Percentiles rank a stretch among this genome's conserved stretches.
Evolutionary conservation across 352 stramenopile species (phyloP).

Genomic region (Globisporangium spiculum): DNA sequence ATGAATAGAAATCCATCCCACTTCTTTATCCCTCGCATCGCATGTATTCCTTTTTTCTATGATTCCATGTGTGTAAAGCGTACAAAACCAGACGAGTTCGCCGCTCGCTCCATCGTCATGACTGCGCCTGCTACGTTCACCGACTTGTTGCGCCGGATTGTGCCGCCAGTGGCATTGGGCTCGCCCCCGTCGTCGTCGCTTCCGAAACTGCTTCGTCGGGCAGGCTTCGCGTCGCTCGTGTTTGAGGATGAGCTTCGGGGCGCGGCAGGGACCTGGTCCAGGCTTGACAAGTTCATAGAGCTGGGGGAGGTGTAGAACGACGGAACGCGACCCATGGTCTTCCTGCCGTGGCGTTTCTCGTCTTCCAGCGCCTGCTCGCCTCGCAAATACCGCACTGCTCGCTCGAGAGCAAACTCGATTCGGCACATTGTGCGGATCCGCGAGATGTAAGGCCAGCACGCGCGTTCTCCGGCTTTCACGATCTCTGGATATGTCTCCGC

Average conservation of each 20-base stretch:
- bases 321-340: slow-evolving; percentile 72
- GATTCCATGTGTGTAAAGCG: slow-evolving; percentile 36
- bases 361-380: slow-evolving; percentile 83
- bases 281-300: slow-evolving; percentile 79
- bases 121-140: slow-evolving; percentile 82
- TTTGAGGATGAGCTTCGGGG: slow-evolving; percentile 18
- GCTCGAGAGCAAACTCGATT: slow-evolving; percentile 96
- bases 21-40: neutral
- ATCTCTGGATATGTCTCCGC: slow-evolving; percentile 57
- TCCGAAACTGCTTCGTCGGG: slow-evolving; percentile 11
- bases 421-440: slow-evolving; percentile 96
- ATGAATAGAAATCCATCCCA: neutral
- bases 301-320: slow-evolving; percentile 88
- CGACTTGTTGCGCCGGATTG: slow-evolving; percentile 68
- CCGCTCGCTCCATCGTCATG: slow-evolving; percentile 69
- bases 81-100: slow-evolving; percentile 26
- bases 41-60: slow-evolving; percentile 20
- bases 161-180: neutral
- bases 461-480: slow-evolving; percentile 89
- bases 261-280: slow-evolving; percentile 38
- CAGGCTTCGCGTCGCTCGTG: slow-evolving; percentile 1
- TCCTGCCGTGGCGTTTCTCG: slow-evolving; percentile 63
- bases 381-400: slow-evolving; percentile 73
- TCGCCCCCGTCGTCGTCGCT: slow-evolving; percentile 18
- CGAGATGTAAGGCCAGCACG: slow-evolving; percentile 92